phyloP scores from a whole-genome alignment of 306 rosid genomes.

The Psophocarpus tetragonolobus region DNA sequence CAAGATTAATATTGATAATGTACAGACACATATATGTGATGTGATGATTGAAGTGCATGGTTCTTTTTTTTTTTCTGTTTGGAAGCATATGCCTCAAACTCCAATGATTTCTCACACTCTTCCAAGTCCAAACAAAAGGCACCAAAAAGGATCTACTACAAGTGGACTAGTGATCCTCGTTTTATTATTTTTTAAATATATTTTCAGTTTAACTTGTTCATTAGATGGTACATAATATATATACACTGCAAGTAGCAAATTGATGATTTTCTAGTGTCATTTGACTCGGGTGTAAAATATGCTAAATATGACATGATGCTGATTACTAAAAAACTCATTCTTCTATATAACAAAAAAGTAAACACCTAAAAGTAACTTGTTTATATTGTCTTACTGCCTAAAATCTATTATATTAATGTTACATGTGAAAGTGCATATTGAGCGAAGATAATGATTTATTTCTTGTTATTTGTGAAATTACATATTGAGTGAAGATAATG shows the following conservation, averaged over 20 bases:
- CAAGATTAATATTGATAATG: constrained; percentile 11
- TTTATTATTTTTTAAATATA: constrained; percentile 14
- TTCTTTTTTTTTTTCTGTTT: not conserved
- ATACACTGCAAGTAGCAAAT: not conserved
- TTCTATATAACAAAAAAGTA: not conserved
- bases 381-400: not conserved
- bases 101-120: not conserved
- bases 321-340: not conserved
- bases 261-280: not conserved
- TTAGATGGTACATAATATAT: not conserved
- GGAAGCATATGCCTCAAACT: constrained; percentile 14
- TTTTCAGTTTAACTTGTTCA: constrained; percentile 12
- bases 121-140: not conserved
- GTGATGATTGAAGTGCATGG: constrained; percentile 21
- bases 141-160: constrained; percentile 18
- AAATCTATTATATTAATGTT: not conserved
- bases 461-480: constrained; percentile 16
- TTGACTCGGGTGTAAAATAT: constrained; percentile 3
- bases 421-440: not conserved
- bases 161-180: not conserved
- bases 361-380: not conserved
- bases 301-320: not conserved
- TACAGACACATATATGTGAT: constrained; percentile 6
- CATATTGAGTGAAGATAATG: not conserved
- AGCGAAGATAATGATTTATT: not conserved